phyloP scores from a whole-genome alignment of 148 eudicot species.

The Salicornia ramosissima region DNA sequence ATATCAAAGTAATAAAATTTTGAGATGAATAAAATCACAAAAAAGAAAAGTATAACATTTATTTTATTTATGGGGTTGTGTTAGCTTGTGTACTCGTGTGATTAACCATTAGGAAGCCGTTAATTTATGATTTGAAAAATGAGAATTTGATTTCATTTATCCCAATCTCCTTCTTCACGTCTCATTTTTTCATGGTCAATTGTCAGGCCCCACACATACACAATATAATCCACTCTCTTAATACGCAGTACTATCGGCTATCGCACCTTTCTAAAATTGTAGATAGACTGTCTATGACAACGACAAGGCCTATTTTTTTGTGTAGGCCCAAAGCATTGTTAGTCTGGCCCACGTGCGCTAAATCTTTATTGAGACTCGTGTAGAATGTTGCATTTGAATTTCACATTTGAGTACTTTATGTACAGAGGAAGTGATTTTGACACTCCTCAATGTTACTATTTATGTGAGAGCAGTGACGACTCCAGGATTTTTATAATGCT shows the following conservation, averaged over 20 bases:
- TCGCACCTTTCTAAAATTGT: neutral
- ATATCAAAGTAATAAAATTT: too few relatives aligned
- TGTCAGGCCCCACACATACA: neutral
- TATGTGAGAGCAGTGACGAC: too few relatives aligned
- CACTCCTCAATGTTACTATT: too few relatives aligned
- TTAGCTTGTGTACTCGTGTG: too few relatives aligned
- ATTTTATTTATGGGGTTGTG: too few relatives aligned
- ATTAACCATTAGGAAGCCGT: conserved; percentile 5
- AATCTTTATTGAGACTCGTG: neutral
- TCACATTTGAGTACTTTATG: too few relatives aligned
- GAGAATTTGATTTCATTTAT: neutral
- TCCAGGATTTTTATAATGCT: too few relatives aligned
- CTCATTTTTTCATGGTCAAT: neutral
- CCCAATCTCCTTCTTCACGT: neutral
- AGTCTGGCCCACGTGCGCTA: conserved; percentile 4
- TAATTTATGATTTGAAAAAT: neutral
- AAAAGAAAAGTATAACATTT: too few relatives aligned
- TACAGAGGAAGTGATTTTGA: too few relatives aligned
- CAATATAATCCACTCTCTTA: neutral
- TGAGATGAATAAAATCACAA: too few relatives aligned
- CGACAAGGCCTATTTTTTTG: neutral
- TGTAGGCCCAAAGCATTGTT: neutral
- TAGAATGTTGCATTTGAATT: too few relatives aligned
- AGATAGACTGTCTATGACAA: conserved; percentile 7
- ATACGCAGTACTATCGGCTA: neutral